Evolutionary conservation across 2,329 filamentous ascomycete species (phyloP), one percentile per base, ranked within the genome.

Genomic region (Colletotrichum sp.): DNA sequence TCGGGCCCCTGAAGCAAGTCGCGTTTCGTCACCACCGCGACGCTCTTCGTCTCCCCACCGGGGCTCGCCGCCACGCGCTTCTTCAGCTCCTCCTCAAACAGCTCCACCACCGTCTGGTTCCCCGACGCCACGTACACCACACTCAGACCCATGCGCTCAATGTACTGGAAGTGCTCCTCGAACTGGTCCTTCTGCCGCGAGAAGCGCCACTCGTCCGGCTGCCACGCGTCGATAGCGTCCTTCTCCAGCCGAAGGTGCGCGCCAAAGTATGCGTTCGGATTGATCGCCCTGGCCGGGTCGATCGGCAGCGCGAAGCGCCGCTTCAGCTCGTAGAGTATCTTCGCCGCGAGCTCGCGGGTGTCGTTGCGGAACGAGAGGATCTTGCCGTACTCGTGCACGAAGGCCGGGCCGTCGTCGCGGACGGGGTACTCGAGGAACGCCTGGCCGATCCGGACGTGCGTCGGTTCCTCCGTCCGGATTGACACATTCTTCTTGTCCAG

Each of bases 361-460:
- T 83, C 82, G 66, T 76, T 78, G 8, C 82, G 80, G 72, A 83
- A 84, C 10, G 82, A 83, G 18, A 83, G 68, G 64, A 83, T 79
- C 78, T 83, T 83, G 79, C 82, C 82, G 69, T 83, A 83, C 71
- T 82, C 79, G 78, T 79, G 79, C 3, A 81, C 82, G 34, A 86
- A 83, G 15, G 77, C 79, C 59, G 79, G 77, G 44, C 84, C 84
- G 77, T 86, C 84, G 62, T 80, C 81, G 59, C 79, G 80, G 6
- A 83, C 82, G 12, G 85, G 85, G 67, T 85, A 86, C 63, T 85
- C 81, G 57, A 86, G 81, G 71, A 84, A 85, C 0, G 83, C 82
- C 75, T 84, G 84, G 59, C 81, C 81, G 32, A 81, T 76, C 68
- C 71, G 71, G 63, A 84, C 73, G 71, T 84, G 82, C 6, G 82